Conservation (phyloP, 208 protist species). For the Leptomonas pyrrhocoris region DNA sequence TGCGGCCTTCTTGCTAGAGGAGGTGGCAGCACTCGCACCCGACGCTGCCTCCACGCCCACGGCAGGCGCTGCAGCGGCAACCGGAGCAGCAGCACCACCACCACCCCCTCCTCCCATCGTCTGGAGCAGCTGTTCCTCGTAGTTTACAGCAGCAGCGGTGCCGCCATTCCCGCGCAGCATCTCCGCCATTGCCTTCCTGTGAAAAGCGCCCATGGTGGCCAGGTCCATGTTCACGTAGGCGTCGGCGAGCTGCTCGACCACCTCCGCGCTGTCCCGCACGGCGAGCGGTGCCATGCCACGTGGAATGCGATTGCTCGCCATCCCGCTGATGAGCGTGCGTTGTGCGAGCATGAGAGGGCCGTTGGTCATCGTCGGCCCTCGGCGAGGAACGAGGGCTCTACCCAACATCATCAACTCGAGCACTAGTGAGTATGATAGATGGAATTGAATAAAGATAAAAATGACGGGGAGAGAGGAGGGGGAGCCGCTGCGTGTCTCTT, state of each 20-base stretch:
- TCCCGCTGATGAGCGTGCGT: constrained; percentile 36
- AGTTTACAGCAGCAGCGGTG: constrained; percentile 32
- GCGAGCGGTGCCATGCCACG: constrained; percentile 49
- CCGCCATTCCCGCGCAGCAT: constrained; percentile 40
- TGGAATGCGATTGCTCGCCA: constrained; percentile 48
- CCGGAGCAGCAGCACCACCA: constrained; percentile 22
- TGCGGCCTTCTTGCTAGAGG: constrained; percentile 59
- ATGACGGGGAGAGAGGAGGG: neutral
- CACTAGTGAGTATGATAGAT: too few relatives aligned
- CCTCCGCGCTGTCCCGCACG: constrained; percentile 46
- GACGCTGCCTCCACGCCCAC: neutral
- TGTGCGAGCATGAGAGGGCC: constrained; percentile 8
- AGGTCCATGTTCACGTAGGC: constrained; percentile 77
- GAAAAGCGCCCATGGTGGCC: constrained; percentile 52
- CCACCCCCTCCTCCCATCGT: constrained; percentile 47
- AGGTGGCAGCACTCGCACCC: constrained; percentile 17
- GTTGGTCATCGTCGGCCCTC: neutral
- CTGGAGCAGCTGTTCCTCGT: constrained; percentile 72
- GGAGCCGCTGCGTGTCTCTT: too few relatives aligned
- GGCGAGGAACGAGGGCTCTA: neutral
- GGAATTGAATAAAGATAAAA: too few relatives aligned
- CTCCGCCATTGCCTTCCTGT: constrained; percentile 54
- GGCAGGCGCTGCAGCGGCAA: constrained; percentile 1
- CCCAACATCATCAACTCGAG: constrained; percentile 5
- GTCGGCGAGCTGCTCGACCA: constrained; percentile 66